Base-by-base conservation (phyloP, 2,329 filamentous ascomycete genomes). In the Cryphonectria japonica region DNA sequence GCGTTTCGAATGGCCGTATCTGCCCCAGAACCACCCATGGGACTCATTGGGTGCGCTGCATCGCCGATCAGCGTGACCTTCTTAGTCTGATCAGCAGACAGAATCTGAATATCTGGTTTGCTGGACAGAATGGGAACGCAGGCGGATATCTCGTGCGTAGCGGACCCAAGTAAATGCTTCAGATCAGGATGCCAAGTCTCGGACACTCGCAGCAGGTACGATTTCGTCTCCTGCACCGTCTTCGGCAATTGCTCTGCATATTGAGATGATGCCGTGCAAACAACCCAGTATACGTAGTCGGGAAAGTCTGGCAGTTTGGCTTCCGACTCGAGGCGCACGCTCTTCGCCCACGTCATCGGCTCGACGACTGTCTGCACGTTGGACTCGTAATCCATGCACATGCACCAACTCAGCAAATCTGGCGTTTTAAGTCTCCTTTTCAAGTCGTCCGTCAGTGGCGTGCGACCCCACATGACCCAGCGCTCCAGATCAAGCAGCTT, bases 381-480 rank as follows among this genome's bases (percentile, higher is more conserved):
- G 26, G 72, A 66, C 26, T 78, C 76, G 8, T 72, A 26, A n/a
- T 78, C 78, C 32, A 73, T 5, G 67, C 75, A 78, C 77, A 78
- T 78, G 60, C 76, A 78, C 78, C 78, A 79, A 34, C 69, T 78
- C 11, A 78, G 67, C 37, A 78, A 11, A 43, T 78, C 77, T 32
- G 69, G 62, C 13, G 70, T 64, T 34, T 74, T n/a, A 19, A 69
- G 61, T 63, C 60, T 50, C 66, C 32, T 43, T 29, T 72, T 76
- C 60, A 78, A 65, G 2, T 71, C 70, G 43, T 75, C 73, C 11
- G 75, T 78, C 67, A 78, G 66, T 26, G 74, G 74, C 29, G 78
- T 78, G 16, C 77, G 76, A 46, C 76, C 77, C 78, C 78, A 80
- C 69, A 78, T 71, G 34, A 78, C 71, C 77, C 77, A 78, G 69